phyloP scores from a whole-genome alignment of 2,329 filamentous ascomycete species.

The Penicillium vulpinum region DNA sequence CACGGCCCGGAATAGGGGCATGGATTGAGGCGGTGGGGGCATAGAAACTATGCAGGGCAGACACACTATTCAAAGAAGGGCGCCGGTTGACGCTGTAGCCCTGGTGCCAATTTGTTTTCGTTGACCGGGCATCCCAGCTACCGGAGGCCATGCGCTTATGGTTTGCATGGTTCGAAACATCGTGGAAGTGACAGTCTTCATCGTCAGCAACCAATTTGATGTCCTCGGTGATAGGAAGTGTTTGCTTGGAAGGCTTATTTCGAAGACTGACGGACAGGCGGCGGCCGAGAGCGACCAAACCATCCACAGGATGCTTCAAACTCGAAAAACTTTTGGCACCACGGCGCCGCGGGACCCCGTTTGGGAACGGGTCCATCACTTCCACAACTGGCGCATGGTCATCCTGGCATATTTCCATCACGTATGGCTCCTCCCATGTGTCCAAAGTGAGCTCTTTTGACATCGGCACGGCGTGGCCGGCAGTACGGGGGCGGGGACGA shows the following conservation, averaged over 20 bases:
- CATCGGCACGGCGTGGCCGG: conserved; percentile 27
- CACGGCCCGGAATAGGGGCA: conserved; percentile 39
- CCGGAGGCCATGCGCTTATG: conserved; percentile 25
- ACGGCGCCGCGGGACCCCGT: conserved; percentile 34
- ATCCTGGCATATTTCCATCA: conserved; percentile 25
- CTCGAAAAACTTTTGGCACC: conserved; percentile 45
- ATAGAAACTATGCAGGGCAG: conserved; percentile 37
- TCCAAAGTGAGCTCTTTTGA: conserved; percentile 24
- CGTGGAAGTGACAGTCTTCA: conserved; percentile 19
- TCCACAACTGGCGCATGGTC: conserved; percentile 31
- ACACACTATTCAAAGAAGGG: conserved; percentile 38
- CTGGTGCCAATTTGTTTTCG: conserved; percentile 28
- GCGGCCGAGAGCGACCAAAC: conserved; percentile 43
- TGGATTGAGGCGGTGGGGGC: conserved; percentile 30
- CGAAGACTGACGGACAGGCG: conserved; percentile 44
- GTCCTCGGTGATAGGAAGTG: conserved; percentile 10
- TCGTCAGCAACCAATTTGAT: conserved; percentile 12
- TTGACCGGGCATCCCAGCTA: conserved; percentile 25
- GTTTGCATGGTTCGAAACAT: conserved; percentile 12
- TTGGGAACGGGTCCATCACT: conserved; percentile 35
- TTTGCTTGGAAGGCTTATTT: conserved; percentile 37
- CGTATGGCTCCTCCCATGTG: conserved; percentile 26
- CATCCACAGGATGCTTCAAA: conserved; percentile 44
- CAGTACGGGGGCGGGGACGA: conserved; percentile 40
- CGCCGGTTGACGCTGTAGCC: conserved; percentile 36